Conservation (phyloP, 2,329 filamentous ascomycete species). For the Lachnellula willkommii region DNA sequence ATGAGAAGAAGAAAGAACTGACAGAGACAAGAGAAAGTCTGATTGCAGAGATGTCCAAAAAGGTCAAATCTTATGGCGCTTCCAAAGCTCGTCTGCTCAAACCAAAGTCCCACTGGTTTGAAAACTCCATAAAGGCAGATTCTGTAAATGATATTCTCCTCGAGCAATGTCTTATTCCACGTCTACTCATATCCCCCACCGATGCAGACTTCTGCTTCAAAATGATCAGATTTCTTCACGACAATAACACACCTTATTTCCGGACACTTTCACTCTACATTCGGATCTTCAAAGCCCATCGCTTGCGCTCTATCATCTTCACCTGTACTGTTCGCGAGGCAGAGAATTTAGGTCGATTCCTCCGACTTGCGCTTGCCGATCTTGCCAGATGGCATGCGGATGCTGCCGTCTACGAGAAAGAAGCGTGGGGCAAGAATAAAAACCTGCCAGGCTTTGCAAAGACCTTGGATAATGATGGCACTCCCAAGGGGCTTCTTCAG, state of each 20-base stretch:
- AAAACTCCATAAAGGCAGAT: slow-evolving; percentile 57
- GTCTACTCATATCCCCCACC: slow-evolving; percentile 73
- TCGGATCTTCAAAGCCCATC: slow-evolving; percentile 76
- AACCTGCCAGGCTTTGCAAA: slow-evolving; percentile 75
- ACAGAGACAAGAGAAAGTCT: slow-evolving; percentile 64
- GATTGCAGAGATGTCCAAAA: slow-evolving; percentile 66
- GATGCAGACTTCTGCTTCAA: slow-evolving; percentile 87
- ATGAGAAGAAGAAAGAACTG: slow-evolving; percentile 64
- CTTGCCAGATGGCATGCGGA: slow-evolving; percentile 80
- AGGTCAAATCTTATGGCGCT: slow-evolving; percentile 61
- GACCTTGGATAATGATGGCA: slow-evolving; percentile 63
- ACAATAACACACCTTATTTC: slow-evolving; percentile 78
- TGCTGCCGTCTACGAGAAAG: slow-evolving; percentile 70
- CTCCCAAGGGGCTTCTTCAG: slow-evolving; percentile 66
- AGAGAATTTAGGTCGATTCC: slow-evolving; percentile 86
- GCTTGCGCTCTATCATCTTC: slow-evolving; percentile 78
- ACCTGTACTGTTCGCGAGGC: slow-evolving; percentile 85
- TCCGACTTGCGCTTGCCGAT: slow-evolving; percentile 76
- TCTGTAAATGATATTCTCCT: slow-evolving; percentile 70
- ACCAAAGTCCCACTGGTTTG: slow-evolving; percentile 77
- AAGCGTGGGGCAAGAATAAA: slow-evolving; percentile 63
- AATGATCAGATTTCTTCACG: slow-evolving; percentile 83
- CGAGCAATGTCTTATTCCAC: slow-evolving; percentile 88
- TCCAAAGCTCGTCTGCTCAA: slow-evolving; percentile 65
- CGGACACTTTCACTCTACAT: slow-evolving; percentile 79